These are phyloP conservation scores for Hypoxylon crocopeplum DNA, from an alignment of 495 filamentous ascomycete genomes.

Conservation along the genomic window DNA sequence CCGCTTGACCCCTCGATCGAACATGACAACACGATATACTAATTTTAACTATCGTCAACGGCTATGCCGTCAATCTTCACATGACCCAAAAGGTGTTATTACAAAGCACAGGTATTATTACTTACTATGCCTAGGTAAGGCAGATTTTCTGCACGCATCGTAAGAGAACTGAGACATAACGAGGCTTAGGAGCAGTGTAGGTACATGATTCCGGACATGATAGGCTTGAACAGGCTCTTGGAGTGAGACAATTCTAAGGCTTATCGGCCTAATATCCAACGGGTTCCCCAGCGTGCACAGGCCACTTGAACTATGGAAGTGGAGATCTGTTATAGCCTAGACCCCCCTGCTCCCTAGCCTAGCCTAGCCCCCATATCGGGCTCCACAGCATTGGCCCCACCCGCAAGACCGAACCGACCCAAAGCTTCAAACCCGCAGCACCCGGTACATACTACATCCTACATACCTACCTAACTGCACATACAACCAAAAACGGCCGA, in stretches of 20 bases:
- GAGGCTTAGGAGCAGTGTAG: constrained; percentile 23
- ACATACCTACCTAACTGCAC: not conserved
- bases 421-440: constrained; percentile 30
- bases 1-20: not conserved
- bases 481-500: not conserved
- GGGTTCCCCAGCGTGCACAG: constrained; percentile 1
- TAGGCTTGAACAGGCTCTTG: constrained; percentile 28
- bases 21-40: constrained; percentile 15
- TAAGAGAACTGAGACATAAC: constrained; percentile 37
- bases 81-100: constrained; percentile 1
- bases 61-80: constrained; percentile 7
- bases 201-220: constrained; percentile 18
- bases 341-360: too few relatives aligned
- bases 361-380: not conserved
- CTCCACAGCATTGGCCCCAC: constrained; percentile 17
- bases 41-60: constrained; percentile 21
- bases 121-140: constrained; percentile 3
- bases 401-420: not conserved
- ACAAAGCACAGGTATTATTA: not conserved
- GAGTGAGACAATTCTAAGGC: constrained; percentile 35
- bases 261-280: constrained; percentile 14
- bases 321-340: too few relatives aligned
- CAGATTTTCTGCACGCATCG: constrained; percentile 36
- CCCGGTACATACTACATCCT: too few relatives aligned
- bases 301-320: too few relatives aligned